A percentile compares a stretch with the other conserved stretches of the same genome.
Conservation (phyloP, 140 eudicot species). For the Anethum foeniculum region DNA sequence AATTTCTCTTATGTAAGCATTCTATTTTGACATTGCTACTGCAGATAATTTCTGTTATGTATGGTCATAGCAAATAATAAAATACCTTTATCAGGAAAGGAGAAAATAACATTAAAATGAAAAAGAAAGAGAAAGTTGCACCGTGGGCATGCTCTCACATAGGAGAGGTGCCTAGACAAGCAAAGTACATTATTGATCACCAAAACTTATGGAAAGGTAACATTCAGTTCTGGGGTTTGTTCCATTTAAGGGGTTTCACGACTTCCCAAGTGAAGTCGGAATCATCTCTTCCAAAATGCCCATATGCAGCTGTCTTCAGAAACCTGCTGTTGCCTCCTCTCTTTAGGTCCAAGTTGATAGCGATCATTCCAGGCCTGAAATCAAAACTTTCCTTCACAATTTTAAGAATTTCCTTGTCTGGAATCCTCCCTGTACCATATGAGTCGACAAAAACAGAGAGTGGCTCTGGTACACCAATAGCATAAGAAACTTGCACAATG, state of each 20-base stretch:
- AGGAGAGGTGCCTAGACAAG: not conserved
- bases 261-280: constrained; percentile 20
- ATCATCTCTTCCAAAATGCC: constrained; percentile 17
- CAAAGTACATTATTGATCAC: not conserved
- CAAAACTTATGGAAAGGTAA: not conserved
- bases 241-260: constrained; percentile 20
- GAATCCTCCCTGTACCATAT: constrained; percentile 18
- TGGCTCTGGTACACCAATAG: constrained; percentile 19
- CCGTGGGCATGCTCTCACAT: not conserved
- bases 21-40: too few relatives aligned
- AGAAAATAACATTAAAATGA: not conserved
- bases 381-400: constrained; percentile 18
- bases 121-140: too few relatives aligned
- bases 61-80: not conserved
- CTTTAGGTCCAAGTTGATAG: constrained; percentile 15
- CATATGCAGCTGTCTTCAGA: constrained; percentile 17
- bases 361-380: constrained; percentile 23
- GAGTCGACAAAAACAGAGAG: constrained; percentile 17
- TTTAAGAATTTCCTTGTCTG: constrained; percentile 16
- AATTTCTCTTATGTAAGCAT: too few relatives aligned
- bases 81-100: not conserved
- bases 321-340: constrained; percentile 19
- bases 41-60: too few relatives aligned
- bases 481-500: constrained; percentile 18
- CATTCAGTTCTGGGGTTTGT: constrained; percentile 4